Evolutionary conservation across 2,329 filamentous ascomycete genomes (phyloP).

Genomic region (Pseudopyrenochaeta lycopersici): DNA sequence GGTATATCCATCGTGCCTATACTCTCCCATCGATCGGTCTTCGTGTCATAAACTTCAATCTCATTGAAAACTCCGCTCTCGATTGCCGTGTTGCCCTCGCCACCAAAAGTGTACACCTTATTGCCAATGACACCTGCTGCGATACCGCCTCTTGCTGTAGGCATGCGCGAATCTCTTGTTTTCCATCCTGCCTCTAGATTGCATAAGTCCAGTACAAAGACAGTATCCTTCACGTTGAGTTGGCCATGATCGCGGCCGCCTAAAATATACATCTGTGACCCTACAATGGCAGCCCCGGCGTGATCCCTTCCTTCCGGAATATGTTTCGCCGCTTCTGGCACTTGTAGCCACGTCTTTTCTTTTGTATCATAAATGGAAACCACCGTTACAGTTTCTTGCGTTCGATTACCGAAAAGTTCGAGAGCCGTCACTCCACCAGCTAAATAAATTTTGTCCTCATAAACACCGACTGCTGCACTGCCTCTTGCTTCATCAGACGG

Average conservation of each 20-base stretch:
- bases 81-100: conserved; percentile 28
- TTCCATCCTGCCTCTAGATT: conserved; percentile 29
- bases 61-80: conserved; percentile 28
- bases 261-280: conserved; percentile 33
- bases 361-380: conserved; percentile 29
- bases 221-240: conserved; percentile 24
- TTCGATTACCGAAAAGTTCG: conserved; percentile 6
- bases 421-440: conserved; percentile 29
- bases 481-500: conserved; percentile 21
- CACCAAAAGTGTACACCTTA: conserved; percentile 38
- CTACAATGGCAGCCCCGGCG: conserved; percentile 32
- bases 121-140: conserved; percentile 24
- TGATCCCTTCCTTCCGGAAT: conserved; percentile 35
- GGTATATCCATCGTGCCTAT: conserved; percentile 27
- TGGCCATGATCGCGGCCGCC: conserved; percentile 28
- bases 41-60: conserved; percentile 32
- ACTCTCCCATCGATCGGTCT: conserved; percentile 23
- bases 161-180: conserved; percentile 25
- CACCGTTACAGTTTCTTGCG: conserved; percentile 14
- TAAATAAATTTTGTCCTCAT: conserved; percentile 24
- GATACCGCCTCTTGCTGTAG: conserved; percentile 32
- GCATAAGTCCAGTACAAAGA: conserved; percentile 34
- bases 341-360: conserved; percentile 14
- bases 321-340: conserved; percentile 13
- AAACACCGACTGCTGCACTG: conserved; percentile 29